Conservation (phyloP, 192 early-diverging fungal genomes). For the Cetraspora pellucida region DNA sequence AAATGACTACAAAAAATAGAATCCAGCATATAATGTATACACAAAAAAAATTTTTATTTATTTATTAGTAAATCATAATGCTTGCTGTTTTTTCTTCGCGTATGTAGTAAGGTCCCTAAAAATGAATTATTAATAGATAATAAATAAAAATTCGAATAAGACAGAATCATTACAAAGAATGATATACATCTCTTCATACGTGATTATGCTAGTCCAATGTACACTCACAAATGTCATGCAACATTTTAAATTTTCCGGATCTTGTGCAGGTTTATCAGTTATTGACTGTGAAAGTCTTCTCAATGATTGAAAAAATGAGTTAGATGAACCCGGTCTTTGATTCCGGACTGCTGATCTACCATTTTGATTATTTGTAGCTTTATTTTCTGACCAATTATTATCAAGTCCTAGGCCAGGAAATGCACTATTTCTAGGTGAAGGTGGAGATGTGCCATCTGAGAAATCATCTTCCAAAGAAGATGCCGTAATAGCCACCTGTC, state of each 20-base stretch:
- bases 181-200: conserved; percentile 30
- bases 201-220: conserved; percentile 86
- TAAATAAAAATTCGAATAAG: too few relatives aligned
- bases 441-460: background rate
- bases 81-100: conserved; percentile 14
- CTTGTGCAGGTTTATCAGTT: conserved; percentile 48
- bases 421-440: background rate
- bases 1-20: background rate
- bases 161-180: background rate
- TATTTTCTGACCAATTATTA: background rate
- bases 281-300: conserved; percentile 59
- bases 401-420: background rate
- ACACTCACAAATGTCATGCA: conserved; percentile 94
- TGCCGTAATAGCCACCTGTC: conserved; percentile 60
- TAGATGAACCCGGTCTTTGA: conserved; percentile 38
- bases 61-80: background rate
- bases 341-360: conserved; percentile 2
- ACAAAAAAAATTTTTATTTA: too few relatives aligned
- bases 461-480: conserved; percentile 45
- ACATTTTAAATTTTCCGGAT: conserved; percentile 73
- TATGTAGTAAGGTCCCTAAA: conserved; percentile 16
- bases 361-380: background rate
- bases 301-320: conserved; percentile 50
- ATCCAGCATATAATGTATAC: background rate
- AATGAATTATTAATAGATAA: background rate